A percentile compares a stretch with the other conserved stretches of the same genome.
phyloP scores from a whole-genome alignment of 1,284 basidiomycete species.

The Fomitopsis schrenkii region DNA sequence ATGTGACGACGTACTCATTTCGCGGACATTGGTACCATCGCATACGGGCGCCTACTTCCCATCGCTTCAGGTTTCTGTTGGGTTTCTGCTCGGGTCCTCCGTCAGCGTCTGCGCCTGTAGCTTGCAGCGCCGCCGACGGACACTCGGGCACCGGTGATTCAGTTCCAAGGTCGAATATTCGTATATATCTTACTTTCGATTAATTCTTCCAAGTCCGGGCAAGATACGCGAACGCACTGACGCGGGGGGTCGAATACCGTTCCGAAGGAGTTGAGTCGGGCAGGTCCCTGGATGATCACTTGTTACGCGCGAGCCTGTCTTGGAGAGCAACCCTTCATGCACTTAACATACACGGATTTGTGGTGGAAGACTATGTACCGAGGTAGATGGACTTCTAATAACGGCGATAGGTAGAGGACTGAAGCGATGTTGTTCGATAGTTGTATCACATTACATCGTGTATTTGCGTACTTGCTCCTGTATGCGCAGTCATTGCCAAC shows the following conservation, averaged over 20 bases:
- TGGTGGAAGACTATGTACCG: too few relatives aligned
- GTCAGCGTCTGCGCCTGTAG: neutral
- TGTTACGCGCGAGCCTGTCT: neutral
- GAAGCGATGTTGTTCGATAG: too few relatives aligned
- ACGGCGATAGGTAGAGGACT: too few relatives aligned
- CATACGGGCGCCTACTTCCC: neutral
- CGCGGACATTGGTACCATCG: neutral
- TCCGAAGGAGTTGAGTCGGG: neutral
- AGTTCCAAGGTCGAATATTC: neutral
- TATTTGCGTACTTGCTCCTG: too few relatives aligned
- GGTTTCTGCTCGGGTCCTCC: neutral
- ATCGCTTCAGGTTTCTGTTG: neutral
- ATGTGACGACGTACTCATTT: neutral
- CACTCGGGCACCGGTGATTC: neutral
- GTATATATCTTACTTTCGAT: neutral
- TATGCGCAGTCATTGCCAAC: too few relatives aligned
- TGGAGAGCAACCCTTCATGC: neutral
- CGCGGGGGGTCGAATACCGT: neutral
- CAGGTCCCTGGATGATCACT: neutral
- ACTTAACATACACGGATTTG: too few relatives aligned
- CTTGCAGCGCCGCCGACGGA: neutral
- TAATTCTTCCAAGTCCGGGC: neutral
- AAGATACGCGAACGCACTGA: neutral
- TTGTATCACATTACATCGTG: too few relatives aligned
- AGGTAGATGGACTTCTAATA: too few relatives aligned